These are phyloP conservation scores for Rhodomyrtus tomentosa DNA, from an alignment of 345 rosid species.

Conservation along the genomic window DNA sequence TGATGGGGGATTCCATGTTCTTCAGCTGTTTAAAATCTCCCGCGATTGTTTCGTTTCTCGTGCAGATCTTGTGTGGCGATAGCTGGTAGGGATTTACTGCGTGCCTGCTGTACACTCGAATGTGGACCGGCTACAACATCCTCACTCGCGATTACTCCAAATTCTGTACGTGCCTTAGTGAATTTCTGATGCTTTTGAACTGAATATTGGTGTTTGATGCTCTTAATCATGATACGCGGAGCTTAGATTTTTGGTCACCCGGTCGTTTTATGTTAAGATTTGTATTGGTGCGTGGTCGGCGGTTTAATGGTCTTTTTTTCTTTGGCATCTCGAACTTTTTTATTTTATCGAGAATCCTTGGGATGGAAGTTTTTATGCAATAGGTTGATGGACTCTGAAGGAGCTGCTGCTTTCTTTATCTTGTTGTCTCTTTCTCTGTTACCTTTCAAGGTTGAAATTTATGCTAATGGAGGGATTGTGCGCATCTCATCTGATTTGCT, in stretches of 20 bases:
- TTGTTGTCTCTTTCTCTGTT: background rate
- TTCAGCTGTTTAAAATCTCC: background rate
- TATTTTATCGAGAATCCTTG: background rate
- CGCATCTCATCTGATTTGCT: accelerated
- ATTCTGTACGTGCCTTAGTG: slow-evolving; percentile 38
- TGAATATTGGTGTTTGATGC: background rate
- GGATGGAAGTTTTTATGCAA: background rate
- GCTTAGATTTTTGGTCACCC: background rate
- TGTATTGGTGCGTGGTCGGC: background rate
- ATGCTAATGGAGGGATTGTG: background rate
- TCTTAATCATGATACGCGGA: background rate
- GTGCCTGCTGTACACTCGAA: slow-evolving; percentile 95
- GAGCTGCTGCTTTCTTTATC: background rate
- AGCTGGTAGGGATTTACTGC: slow-evolving; percentile 90
- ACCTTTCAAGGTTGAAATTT: background rate
- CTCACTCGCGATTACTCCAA: slow-evolving; percentile 91
- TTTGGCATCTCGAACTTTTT: background rate
- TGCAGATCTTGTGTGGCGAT: slow-evolving; percentile 82
- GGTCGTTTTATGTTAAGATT: background rate
- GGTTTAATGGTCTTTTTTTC: background rate
- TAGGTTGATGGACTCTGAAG: accelerated
- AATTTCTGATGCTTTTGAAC: background rate
- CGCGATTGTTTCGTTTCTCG: background rate
- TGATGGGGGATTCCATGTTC: background rate
- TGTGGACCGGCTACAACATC: slow-evolving; percentile 89